Conservation (phyloP, 2,329 filamentous ascomycete species). For the Nannizziopsis arthrosporioides region DNA sequence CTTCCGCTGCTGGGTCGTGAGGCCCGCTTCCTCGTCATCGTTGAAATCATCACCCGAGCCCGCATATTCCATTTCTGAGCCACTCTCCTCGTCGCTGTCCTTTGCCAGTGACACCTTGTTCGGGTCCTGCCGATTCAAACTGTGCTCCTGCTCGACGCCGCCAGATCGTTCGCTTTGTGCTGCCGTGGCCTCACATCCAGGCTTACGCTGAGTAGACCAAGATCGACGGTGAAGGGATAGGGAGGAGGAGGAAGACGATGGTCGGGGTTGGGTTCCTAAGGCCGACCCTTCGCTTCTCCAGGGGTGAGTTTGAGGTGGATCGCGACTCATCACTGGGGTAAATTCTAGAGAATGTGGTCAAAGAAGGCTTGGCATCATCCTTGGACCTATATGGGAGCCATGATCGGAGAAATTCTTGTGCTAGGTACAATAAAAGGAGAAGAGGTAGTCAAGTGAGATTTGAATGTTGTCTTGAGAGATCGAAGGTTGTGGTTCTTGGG, state of each 20-base stretch:
- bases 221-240: neutral
- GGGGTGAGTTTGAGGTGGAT: slow-evolving; percentile 4
- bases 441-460: too few relatives aligned
- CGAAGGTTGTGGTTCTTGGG: too few relatives aligned
- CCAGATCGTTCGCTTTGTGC: neutral
- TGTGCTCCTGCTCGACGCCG: neutral
- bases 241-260: neutral
- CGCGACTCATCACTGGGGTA: slow-evolving; percentile 3
- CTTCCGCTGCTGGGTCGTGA: slow-evolving; percentile 60
- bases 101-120: slow-evolving; percentile 5
- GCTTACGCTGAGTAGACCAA: neutral
- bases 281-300: neutral
- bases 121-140: neutral
- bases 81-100: slow-evolving; percentile 25
- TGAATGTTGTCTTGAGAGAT: too few relatives aligned
- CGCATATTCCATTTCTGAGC: slow-evolving; percentile 10
- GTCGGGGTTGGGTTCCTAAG: neutral
- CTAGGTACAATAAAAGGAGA: neutral
- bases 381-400: neutral
- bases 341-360: neutral
- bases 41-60: slow-evolving; percentile 58
- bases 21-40: slow-evolving; percentile 80
- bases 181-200: slow-evolving; percentile 3
- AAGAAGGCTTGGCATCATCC: slow-evolving; percentile 8
- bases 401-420: neutral